Evolutionary conservation across 1,284 basidiomycete species (phyloP).

Genomic region (Trichosporon asahii): DNA sequence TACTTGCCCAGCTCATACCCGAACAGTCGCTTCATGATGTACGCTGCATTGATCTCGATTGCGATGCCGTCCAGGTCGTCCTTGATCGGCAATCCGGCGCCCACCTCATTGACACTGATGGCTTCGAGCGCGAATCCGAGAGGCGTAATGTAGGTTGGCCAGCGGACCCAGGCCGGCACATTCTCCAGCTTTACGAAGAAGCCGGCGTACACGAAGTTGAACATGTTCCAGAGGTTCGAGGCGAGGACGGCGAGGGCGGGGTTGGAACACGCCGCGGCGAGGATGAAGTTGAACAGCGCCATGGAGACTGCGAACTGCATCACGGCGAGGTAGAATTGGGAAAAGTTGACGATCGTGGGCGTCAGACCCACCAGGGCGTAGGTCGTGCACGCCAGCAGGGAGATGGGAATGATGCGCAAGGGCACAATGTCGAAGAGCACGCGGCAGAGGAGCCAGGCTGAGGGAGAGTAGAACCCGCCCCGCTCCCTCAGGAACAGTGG

Average conservation of each 20-base stretch:
- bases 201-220: constrained; percentile 72
- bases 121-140: constrained; percentile 70
- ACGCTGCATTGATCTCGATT: constrained; percentile 67
- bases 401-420: constrained; percentile 84
- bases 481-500: constrained; percentile 82
- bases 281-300: constrained; percentile 87
- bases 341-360: constrained; percentile 64
- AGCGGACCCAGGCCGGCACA: constrained; percentile 77
- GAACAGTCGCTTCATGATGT: constrained; percentile 77
- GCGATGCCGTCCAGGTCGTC: constrained; percentile 77
- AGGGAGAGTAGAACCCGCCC: constrained; percentile 69
- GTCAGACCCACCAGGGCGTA: constrained; percentile 91
- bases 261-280: constrained; percentile 75
- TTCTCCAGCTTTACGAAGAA: constrained; percentile 69
- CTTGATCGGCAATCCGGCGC: constrained; percentile 71
- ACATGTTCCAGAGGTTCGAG: constrained; percentile 69
- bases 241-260: constrained; percentile 83
- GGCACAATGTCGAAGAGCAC: constrained; percentile 96
- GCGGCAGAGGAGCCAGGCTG: constrained; percentile 75
- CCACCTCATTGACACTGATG: constrained; percentile 83
- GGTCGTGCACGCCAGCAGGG: constrained; percentile 88
- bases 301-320: constrained; percentile 73
- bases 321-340: constrained; percentile 78
- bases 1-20: constrained; percentile 73
- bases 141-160: constrained; percentile 67